Base-by-base conservation (phyloP, 306 rosid species). In the Castanea crenata region DNA sequence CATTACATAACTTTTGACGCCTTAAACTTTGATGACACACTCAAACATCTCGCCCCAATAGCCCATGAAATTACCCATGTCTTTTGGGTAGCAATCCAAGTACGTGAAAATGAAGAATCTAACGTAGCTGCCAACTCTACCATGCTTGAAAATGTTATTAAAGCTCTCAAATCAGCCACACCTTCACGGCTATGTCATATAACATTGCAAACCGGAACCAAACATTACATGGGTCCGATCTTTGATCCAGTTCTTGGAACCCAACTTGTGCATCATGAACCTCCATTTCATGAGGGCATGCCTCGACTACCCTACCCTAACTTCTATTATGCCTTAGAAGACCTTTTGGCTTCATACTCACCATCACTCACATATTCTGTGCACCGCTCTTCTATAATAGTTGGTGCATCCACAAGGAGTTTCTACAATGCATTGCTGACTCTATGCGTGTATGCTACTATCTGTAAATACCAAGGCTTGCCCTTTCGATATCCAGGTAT, bases 221-320 rank as follows among this genome's bases (percentile, higher is more conserved):
- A 83, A 41, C 83, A 83, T 49, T 88, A 85, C 81, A 83, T 85
- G 87, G 87, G 89, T 25, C 91, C 89, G 4, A 62, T 85, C 21
- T 0, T 13, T 3, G 87, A 85, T 27, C 86, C 79, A 2, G 0
- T 5, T 11, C 80, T 49, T 49, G 16, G 15, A 13, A 38, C 46
- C 46, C 46, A 8, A 38, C 46, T 38, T 38, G 46, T 38, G 46
- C 46, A 7, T 38, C 46, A 38, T 8, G 11, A 38, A 38, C 46
- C 46, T 38, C 46, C 46, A 38, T 38, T 38, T 38, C 46, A 38
- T 7, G 46, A 38, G 46, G 46, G 7, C 46, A 38, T 38, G 46
- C 46, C 46, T 38, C 46, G 46, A 38, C 11, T 38, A 38, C 46
- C 46, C 46, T 38, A 38, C 46, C 46, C 46, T 2, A 38, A 38